Conservation (phyloP, 225 moss, liverwort and hornwort species). For the Sphagnum tenellum region DNA sequence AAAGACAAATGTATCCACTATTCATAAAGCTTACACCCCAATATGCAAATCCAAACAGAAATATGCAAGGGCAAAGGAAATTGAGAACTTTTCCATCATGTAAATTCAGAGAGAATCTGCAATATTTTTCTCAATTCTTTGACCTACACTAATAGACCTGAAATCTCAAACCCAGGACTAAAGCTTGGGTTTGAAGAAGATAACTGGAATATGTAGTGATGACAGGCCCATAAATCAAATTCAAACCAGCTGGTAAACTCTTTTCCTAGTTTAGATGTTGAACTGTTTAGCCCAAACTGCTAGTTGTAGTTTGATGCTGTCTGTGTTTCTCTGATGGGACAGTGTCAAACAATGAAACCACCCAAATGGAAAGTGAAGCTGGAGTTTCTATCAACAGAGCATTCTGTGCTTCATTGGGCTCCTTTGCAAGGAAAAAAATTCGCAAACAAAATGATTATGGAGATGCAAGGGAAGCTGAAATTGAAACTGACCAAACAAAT, state of each 20-base stretch:
- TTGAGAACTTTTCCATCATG: too few species aligned
- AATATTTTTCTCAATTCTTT: too few species aligned
- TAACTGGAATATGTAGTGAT: too few species aligned
- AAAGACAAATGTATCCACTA: too few species aligned
- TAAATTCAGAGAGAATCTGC: too few species aligned
- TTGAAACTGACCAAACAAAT: not conserved
- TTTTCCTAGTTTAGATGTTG: not conserved
- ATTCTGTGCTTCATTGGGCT: conserved; percentile 25
- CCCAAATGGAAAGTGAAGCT: not conserved
- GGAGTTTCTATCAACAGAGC: conserved; percentile 1
- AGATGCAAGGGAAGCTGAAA: not conserved
- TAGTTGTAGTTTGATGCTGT: not conserved
- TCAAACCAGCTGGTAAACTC: not conserved
- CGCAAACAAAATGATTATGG: not conserved
- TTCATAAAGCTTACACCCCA: too few species aligned
- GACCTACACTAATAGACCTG: too few species aligned
- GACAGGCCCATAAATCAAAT: too few species aligned
- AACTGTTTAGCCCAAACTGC: not conserved
- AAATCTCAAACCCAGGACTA: too few species aligned
- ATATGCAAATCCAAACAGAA: too few species aligned
- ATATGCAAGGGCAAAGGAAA: too few species aligned
- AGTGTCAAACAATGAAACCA: not conserved
- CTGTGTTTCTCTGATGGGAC: not conserved
- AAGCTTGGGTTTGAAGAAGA: too few species aligned
- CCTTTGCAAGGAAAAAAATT: conserved; percentile 14